phyloP scores from a whole-genome alignment of 2,329 filamentous ascomycete genomes.

The Botrytis medusae region DNA sequence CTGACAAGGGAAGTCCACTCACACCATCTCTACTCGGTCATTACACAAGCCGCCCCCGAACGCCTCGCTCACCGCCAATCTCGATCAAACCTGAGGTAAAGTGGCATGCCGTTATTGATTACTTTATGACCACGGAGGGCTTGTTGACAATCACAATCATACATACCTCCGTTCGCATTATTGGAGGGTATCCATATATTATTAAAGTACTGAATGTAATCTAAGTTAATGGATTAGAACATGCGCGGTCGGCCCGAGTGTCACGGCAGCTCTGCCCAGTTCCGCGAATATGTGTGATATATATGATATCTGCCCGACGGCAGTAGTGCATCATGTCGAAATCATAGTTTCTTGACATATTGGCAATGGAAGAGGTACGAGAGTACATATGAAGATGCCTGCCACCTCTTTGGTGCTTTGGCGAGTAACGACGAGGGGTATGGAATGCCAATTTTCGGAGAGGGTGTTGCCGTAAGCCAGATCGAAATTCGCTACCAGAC shows the following conservation, averaged over 20 bases:
- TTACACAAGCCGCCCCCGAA: constrained; percentile 10
- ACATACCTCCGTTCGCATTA: constrained; percentile 2
- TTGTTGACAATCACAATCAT: background rate
- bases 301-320: constrained; percentile 13
- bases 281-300: background rate
- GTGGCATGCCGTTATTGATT: constrained; percentile 17
- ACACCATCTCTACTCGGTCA: constrained; percentile 4
- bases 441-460: constrained; percentile 10
- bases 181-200: constrained; percentile 8
- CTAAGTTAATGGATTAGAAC: background rate
- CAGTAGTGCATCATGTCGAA: background rate
- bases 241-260: constrained; percentile 19
- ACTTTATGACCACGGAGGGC: background rate
- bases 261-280: constrained; percentile 17
- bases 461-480: background rate
- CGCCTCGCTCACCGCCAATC: constrained; percentile 20
- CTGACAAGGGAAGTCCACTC: background rate
- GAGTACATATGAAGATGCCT: background rate
- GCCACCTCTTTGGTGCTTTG: background rate
- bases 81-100: constrained; percentile 14
- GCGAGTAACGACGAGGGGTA: constrained; percentile 11
- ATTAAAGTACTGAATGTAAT: background rate
- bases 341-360: constrained; percentile 1
- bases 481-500: constrained; percentile 19
- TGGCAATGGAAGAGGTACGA: constrained; percentile 6